phyloP scores from a whole-genome alignment of 305 asterid species.

The Lippia alba region DNA sequence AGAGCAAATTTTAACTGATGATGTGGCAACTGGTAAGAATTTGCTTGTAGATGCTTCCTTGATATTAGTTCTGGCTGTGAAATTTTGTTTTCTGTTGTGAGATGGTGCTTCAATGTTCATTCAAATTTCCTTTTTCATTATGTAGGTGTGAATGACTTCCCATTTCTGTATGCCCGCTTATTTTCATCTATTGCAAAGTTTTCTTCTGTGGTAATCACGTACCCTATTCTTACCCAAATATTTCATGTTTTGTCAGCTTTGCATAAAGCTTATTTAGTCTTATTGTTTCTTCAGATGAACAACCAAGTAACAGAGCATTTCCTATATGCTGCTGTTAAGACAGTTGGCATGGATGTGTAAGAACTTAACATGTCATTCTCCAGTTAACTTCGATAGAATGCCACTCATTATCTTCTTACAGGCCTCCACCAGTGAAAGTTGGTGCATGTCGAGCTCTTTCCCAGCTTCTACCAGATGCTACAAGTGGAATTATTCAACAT shows the following conservation, averaged over 20 bases:
- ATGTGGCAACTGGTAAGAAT: conserved; percentile 74
- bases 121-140: conserved; percentile 30
- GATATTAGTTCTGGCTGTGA: conserved; percentile 20
- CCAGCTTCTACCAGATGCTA: conserved; percentile 81
- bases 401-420: conserved; percentile 40
- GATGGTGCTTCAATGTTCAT: conserved; percentile 20
- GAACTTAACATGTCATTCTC: conserved; percentile 37
- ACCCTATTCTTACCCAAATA: conserved; percentile 19
- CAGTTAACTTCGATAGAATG: conserved; percentile 20
- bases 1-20: conserved; percentile 79
- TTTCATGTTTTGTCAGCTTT: conserved; percentile 10
- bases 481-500: conserved; percentile 63
- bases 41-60: conserved; percentile 22
- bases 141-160: conserved; percentile 79
- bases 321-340: conserved; percentile 79
- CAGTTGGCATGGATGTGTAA: conserved; percentile 93
- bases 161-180: conserved; percentile 90
- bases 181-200: conserved; percentile 88
- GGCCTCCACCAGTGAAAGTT: conserved; percentile 93
- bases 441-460: conserved; percentile 96
- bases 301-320: conserved; percentile 66
- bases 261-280: conserved; percentile 28
- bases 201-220: conserved; percentile 70
- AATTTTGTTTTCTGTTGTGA: conserved; percentile 16
- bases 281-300: conserved; percentile 66